Evolutionary conservation across 2,329 filamentous ascomycete species (phyloP).

Genomic region (Tolypocladium amazonense): DNA sequence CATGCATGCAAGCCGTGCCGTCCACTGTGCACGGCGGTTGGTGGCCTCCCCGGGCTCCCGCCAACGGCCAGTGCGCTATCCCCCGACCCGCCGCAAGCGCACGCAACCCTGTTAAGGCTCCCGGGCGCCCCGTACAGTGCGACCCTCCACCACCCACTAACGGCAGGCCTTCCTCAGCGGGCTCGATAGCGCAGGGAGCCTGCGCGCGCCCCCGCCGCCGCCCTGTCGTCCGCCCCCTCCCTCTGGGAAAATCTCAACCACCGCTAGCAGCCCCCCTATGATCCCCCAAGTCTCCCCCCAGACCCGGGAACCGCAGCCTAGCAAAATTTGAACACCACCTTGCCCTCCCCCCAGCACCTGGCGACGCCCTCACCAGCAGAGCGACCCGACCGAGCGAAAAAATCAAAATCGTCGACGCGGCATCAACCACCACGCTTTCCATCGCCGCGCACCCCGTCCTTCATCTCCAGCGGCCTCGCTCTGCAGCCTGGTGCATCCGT

Average conservation of each 20-base stretch:
- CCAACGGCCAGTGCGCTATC: not conserved
- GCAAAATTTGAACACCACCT: conserved; percentile 21
- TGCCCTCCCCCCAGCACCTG: conserved; percentile 12
- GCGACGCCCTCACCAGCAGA: conserved; percentile 15
- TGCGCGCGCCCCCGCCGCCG: not conserved
- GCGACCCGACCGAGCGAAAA: conserved; percentile 8
- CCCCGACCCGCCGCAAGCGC: not conserved
- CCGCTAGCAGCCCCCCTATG: conserved; percentile 4
- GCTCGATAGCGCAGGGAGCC: not conserved
- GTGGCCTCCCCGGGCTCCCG: not conserved
- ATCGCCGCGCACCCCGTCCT: conserved; percentile 16
- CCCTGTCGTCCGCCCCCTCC: not conserved
- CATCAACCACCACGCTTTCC: conserved; percentile 15
- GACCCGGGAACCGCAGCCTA: conserved; percentile 10
- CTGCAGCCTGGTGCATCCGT: conserved; percentile 34
- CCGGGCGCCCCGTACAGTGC: not conserved
- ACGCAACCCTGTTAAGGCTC: not conserved
- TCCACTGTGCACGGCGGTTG: not conserved
- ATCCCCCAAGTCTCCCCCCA: conserved; percentile 1
- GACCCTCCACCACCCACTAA: not conserved
- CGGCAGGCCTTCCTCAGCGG: not conserved
- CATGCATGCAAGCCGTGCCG: not conserved
- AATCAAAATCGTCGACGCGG: conserved; percentile 20
- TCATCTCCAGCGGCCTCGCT: conserved; percentile 17
- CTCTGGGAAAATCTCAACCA: conserved; percentile 2